phyloP scores from a whole-genome alignment of 1,284 basidiomycete genomes.

The Malassezia equina region DNA sequence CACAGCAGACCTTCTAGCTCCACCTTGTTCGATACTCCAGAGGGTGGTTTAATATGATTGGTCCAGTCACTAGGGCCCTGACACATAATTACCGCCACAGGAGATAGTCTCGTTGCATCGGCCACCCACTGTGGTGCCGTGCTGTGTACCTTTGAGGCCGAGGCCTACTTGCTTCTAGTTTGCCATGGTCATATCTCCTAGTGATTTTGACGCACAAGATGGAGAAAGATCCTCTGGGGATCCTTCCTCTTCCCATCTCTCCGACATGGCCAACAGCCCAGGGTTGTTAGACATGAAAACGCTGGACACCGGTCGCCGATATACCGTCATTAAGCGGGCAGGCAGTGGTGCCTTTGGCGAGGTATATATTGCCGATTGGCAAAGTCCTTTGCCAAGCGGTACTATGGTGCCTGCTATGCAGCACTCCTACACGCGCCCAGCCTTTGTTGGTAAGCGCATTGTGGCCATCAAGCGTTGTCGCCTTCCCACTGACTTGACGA shows the following conservation, averaged over 20 bases:
- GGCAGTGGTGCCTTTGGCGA: constrained; percentile 61
- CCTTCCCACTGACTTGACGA: constrained; percentile 73
- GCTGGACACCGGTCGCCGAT: constrained; percentile 36
- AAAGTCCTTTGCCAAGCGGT: constrained; percentile 61
- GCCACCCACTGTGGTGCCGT: too few species aligned
- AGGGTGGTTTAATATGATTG: background rate
- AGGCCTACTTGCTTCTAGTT: background rate
- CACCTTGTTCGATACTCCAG: background rate
- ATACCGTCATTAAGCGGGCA: constrained; percentile 40
- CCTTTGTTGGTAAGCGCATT: constrained; percentile 85
- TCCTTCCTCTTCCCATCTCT: background rate
- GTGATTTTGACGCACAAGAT: background rate
- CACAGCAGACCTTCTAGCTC: background rate
- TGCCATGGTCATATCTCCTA: background rate
- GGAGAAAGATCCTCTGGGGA: background rate
- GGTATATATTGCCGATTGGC: constrained; percentile 98
- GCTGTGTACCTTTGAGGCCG: too few species aligned
- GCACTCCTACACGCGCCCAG: constrained; percentile 62
- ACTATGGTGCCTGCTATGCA: constrained; percentile 48
- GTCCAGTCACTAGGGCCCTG: background rate
- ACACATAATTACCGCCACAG: background rate
- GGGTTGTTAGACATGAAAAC: background rate
- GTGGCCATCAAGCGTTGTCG: constrained; percentile 77
- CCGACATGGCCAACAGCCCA: background rate
- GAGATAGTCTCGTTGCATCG: background rate